Evolutionary conservation across 805 yeast species (phyloP), one percentile per base, ranked within the genome.

Genomic region (Grigorovia humatica): DNA sequence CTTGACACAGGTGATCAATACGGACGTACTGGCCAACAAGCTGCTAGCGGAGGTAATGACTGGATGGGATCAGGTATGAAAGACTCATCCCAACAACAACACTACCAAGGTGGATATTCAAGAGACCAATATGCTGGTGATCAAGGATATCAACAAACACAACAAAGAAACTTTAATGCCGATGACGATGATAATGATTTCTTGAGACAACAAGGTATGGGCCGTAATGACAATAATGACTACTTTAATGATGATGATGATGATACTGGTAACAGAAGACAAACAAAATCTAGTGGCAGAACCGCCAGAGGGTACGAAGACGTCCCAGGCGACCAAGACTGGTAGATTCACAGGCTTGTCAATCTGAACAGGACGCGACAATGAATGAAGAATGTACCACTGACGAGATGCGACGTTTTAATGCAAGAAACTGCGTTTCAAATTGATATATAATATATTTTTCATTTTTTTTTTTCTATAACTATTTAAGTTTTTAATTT

Each of bases 81-180:
- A 40, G 40, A 43, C 18, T 27, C 32, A 27, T n/a, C 19, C 6
- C 46, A 44, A 44, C 48, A 40, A 43, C 46, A 44, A 23, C 50
- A 43, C 30, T 43, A 43, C 15, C 41, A 45, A 45, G 43, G 46
- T 43, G 50, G 47, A 18, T 48, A 48, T 15, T 15, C 18, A 6
- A 19, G 46, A 9, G 50, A 43, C 15, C 47, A 42, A 20, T 29
- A 30, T 48, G 50, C 47, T 20, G 38, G 27, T 23, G 27, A 32
- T 13, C 38, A 32, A 32, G 38, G 38, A 32, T 41, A 41, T 35
- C 42, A 18, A 19, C 41, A 38, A 41, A 6, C 19, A 13, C 23
- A n/a, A n/a, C 50, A 41, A 48, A 42, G 40, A 18, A 44, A 30
- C 23, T 12, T 19, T 12, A 11, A 19, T 30, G 30, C 32, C 19